phyloP scores from a whole-genome alignment of 106 monocot genomes.

The Xerophyta viscosa region DNA sequence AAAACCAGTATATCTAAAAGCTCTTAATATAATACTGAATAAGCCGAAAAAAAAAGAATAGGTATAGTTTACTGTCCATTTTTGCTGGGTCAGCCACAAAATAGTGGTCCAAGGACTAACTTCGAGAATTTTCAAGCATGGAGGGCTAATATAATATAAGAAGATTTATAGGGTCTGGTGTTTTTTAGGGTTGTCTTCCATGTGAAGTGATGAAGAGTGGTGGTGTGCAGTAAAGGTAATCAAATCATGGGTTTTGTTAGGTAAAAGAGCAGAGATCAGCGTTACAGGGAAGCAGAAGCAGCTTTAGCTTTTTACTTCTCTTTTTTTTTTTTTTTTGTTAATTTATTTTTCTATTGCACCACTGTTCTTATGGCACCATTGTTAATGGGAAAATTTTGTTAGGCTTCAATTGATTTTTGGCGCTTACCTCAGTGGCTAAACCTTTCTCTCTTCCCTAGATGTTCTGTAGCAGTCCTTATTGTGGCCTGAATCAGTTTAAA shows the following conservation, averaged over 20 bases:
- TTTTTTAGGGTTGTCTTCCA: not conserved
- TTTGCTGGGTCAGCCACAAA: constrained; percentile 9
- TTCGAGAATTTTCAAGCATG: constrained; percentile 20
- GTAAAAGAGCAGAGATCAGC: not conserved
- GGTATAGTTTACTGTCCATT: not conserved
- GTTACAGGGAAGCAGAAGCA: constrained; percentile 5
- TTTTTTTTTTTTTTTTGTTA: constrained; percentile 19
- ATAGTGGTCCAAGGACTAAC: constrained; percentile 16
- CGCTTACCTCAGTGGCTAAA: not conserved
- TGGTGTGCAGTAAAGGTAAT: not conserved
- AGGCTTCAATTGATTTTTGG: constrained; percentile 17
- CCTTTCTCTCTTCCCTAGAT: constrained; percentile 31
- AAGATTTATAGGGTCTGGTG: not conserved
- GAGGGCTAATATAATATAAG: constrained; percentile 2
- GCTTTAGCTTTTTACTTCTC: constrained; percentile 27
- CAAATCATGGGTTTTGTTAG: not conserved
- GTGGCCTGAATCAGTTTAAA: too few relatives aligned
- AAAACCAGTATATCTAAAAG: constrained; percentile 7
- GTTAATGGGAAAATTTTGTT: not conserved
- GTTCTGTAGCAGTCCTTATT: constrained; percentile 11
- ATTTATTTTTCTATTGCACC: constrained; percentile 4
- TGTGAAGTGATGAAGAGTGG: not conserved
- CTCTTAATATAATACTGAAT: not conserved
- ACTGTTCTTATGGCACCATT: not conserved
- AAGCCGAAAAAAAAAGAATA: not conserved